Percentiles rank a stretch among this genome's conserved stretches.
Evolutionary conservation across 176 grass and related monocot genomes (phyloP).

Genomic region (Aegilops bicornis): DNA sequence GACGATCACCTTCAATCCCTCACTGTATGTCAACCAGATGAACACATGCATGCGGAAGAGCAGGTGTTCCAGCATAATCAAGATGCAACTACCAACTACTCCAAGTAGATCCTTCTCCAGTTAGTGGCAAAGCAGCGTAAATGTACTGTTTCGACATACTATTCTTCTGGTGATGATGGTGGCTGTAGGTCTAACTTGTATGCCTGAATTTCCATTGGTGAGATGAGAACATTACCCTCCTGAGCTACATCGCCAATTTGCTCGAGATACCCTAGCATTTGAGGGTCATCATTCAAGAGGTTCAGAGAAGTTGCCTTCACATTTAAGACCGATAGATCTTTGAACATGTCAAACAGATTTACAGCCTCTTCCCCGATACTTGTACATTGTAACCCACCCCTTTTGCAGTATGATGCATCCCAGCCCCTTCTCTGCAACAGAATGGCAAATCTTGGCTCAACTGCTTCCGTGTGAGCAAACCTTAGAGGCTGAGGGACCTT

Average conservation of each 20-base stretch:
- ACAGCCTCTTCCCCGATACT: constrained; percentile 70
- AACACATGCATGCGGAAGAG: not conserved
- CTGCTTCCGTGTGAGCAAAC: constrained; percentile 55
- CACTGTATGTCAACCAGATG: not conserved
- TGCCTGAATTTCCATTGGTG: constrained; percentile 97
- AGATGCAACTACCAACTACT: not conserved
- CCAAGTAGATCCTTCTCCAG: constrained; percentile 8
- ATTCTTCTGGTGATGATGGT: constrained; percentile 38
- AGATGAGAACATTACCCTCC: constrained; percentile 88
- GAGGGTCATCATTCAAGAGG: constrained; percentile 80
- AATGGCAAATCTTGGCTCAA: constrained; percentile 59
- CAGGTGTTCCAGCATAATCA: constrained; percentile 1
- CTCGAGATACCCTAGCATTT: constrained; percentile 83
- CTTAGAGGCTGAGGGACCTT: constrained; percentile 89
- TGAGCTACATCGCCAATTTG: constrained; percentile 72
- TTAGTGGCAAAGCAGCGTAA: not conserved
- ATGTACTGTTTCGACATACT: constrained; percentile 4
- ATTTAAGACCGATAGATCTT: constrained; percentile 63
- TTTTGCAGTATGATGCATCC: constrained; percentile 86
- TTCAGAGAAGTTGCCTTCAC: constrained; percentile 97
- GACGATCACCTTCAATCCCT: not conserved
- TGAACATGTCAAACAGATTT: constrained; percentile 97
- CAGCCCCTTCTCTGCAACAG: constrained; percentile 87
- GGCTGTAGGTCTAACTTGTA: constrained; percentile 87
- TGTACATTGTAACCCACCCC: constrained; percentile 62